phyloP scores from a whole-genome alignment of 176 grass and related monocot genomes.

The Aegilops sharonensis region DNA sequence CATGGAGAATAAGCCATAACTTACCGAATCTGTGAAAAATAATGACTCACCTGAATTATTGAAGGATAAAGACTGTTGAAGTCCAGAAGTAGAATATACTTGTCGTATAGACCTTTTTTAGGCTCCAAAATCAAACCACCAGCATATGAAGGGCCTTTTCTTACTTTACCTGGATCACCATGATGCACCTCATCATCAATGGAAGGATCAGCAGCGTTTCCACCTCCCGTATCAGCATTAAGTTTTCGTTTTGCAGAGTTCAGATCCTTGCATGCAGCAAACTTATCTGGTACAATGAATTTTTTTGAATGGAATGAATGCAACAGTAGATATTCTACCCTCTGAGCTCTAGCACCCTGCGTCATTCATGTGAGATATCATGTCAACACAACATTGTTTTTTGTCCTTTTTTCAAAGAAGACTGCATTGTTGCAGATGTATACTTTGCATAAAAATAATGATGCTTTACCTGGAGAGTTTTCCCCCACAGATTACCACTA shows the following conservation, averaged over 20 bases:
- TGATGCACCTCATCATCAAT: slow-evolving; percentile 55
- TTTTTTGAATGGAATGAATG: slow-evolving; percentile 97
- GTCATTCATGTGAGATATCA: slow-evolving; percentile 21
- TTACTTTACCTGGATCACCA: slow-evolving; percentile 67
- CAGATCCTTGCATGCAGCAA: slow-evolving; percentile 51
- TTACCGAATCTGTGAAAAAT: slow-evolving; percentile 20
- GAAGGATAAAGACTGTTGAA: slow-evolving; percentile 99
- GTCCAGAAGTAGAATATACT: slow-evolving; percentile 91
- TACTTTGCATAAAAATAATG: neutral
- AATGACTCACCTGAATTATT: slow-evolving; percentile 79
- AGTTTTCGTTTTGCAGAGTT: slow-evolving; percentile 75
- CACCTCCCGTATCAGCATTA: slow-evolving; percentile 45
- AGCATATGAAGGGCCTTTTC: slow-evolving; percentile 89
- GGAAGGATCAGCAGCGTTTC: slow-evolving; percentile 48
- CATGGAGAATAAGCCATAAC: neutral
- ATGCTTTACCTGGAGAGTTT: slow-evolving; percentile 17
- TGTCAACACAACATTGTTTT: slow-evolving; percentile 3
- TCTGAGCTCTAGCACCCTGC: slow-evolving; percentile 95
- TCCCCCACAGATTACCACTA: slow-evolving; percentile 46
- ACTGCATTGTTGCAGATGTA: neutral
- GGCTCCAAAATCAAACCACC: slow-evolving; percentile 98
- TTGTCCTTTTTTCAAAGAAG: neutral
- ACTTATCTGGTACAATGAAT: slow-evolving; percentile 88
- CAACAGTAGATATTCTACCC: slow-evolving; percentile 90
- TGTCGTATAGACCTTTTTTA: slow-evolving; percentile 98